Evolutionary conservation across 176 grass and related monocot species (phyloP), one percentile per base, ranked within the genome.

Genomic region (Eragrostis curvula): DNA sequence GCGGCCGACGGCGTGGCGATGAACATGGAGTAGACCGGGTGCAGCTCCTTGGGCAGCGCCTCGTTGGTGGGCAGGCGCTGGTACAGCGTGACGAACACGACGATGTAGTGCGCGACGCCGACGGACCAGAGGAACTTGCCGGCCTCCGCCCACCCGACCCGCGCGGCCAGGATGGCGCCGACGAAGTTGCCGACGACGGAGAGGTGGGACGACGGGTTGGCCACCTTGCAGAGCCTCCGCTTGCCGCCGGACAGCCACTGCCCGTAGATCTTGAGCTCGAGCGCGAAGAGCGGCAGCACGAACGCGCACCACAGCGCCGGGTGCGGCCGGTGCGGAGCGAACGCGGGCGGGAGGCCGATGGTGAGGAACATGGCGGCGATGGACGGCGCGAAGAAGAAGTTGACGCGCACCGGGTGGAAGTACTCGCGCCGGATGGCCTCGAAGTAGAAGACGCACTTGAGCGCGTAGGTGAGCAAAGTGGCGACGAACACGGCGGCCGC

Each of bases 21-120:
- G 89, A 98, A 98, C 96, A 98, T 95, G 78, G 96, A 98, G 83
- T 98, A 98, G 29, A 93, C 96, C 3, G 96, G 96, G 89, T 98
- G 96, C 66, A 95, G 75, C 88, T 98, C 96, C 92, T 88, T 98
- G 42, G 96, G 92, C 55, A 98, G 81, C 25, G 96, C 85, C 92
- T 98, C 96, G 80, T 85, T 93, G 61, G 96, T 98, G n/a, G 96
- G 90, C 60, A 95, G 88, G 44, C 90, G 74, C 92, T 98, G 96
- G 83, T 98, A 95, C 58, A 98, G 87, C 57, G 96, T 95, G 24
- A 95, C 96, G 77, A 98, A 98, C 59, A 98, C 96, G 6, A 92
- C 91, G 60, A 98, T 56, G 88, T 98, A 98, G 81, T 98, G 96
- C n/a, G 92, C 87, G 18, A 95, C 29, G 0, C 96, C 96, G 76